Percentiles rank a stretch among this genome's conserved stretches.
phyloP scores from a whole-genome alignment of 345 rosid species.

The Eucalyptus pumila region DNA sequence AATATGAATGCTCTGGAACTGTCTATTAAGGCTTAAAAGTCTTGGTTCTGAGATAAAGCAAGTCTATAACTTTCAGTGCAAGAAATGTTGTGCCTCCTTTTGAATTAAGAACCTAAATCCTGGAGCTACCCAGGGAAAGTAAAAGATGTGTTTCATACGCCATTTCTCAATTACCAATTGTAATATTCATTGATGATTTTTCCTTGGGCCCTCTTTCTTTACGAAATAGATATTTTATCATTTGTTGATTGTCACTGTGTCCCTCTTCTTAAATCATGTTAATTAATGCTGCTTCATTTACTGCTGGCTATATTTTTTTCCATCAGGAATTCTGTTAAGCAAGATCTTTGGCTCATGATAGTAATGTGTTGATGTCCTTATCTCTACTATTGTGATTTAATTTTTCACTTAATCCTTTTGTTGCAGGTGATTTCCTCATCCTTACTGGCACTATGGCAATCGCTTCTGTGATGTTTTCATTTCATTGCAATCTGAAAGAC shows the following conservation, averaged over 20 bases:
- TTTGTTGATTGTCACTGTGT: background rate
- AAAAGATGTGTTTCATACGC: background rate
- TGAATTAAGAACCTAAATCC: background rate
- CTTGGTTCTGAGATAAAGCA: background rate
- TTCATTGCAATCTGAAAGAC: constrained; percentile 27
- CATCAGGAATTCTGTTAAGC: background rate
- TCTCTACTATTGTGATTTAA: background rate
- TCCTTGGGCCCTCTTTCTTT: background rate
- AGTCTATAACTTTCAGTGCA: background rate
- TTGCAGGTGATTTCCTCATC: constrained; percentile 80
- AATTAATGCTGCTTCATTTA: background rate
- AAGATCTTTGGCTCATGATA: background rate
- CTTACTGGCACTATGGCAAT: constrained; percentile 74
- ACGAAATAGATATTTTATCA: background rate
- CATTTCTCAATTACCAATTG: background rate
- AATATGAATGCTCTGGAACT: background rate
- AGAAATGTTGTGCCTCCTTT: background rate
- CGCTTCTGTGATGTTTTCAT: constrained; percentile 74
- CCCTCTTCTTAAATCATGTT: background rate
- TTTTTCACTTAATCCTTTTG: constrained; percentile 1
- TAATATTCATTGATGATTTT: background rate
- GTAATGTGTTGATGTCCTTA: background rate
- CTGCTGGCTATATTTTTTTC: background rate
- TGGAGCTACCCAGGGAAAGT: background rate
- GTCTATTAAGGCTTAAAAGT: background rate